Conservation (phyloP, 495 filamentous ascomycete genomes). For the Aspergillus funiculosus region DNA sequence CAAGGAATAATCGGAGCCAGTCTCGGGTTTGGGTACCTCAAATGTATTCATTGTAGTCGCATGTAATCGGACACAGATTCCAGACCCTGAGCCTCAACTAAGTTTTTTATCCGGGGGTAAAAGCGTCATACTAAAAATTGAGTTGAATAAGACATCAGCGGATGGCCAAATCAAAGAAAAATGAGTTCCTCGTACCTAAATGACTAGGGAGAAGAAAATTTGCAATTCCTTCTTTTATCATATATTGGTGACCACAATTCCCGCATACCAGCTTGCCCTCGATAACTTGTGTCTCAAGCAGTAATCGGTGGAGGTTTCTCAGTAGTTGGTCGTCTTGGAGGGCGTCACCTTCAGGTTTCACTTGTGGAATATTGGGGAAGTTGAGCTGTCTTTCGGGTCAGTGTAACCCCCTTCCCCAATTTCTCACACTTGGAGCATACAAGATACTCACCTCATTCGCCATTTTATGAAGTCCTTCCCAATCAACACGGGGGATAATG, state of each 20-base stretch:
- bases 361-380: constrained; percentile 68
- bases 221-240: constrained; percentile 87
- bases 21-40: not conserved
- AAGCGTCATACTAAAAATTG: constrained; percentile 8
- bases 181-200: constrained; percentile 51
- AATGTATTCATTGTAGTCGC: not conserved
- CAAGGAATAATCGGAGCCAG: too few relatives aligned
- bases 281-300: constrained; percentile 84
- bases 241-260: constrained; percentile 88
- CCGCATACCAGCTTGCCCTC: constrained; percentile 87
- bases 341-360: constrained; percentile 54
- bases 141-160: not conserved
- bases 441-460: constrained; percentile 63
- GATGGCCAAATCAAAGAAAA: not conserved
- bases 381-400: constrained; percentile 64
- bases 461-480: constrained; percentile 67
- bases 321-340: constrained; percentile 57
- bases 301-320: constrained; percentile 69
- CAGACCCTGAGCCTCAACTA: too few relatives aligned
- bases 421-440: not conserved
- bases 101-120: too few relatives aligned
- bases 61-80: too few relatives aligned
- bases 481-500: constrained; percentile 81
- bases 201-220: constrained; percentile 95
- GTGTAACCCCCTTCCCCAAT: too few relatives aligned